Base-by-base conservation (phyloP, 1,139 yeast species). In the Protomyces inouyei region DNA sequence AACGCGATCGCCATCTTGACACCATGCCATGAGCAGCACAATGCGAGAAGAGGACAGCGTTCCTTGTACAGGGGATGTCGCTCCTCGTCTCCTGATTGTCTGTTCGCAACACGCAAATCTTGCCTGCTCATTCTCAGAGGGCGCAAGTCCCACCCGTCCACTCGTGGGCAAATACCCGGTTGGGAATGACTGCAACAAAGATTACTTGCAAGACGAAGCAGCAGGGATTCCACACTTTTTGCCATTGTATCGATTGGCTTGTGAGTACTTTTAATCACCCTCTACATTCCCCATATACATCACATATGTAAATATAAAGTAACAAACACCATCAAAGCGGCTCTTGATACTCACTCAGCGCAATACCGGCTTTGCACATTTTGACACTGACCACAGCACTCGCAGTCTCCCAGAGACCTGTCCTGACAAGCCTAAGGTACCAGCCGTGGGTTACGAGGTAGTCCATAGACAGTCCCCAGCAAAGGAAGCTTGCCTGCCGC, bases 401-500 rank as follows among this genome's bases (percentile, higher is more conserved):
- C 12, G 54, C 63, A 16, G 63, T 52, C 21, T 59, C 63, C 36
- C 40, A 59, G 3, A 51, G 38, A 21, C 54, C 63, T 18, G 57
- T 52, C 45, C 57, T 38, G 43, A 59, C 54, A 4, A 59, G 43
- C 12, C 63, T 57, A 1, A 59, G 53, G 5, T 48, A 40, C 52
- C 53, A 59, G 43, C 52, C 52, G 25, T 59, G 63, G 18, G 54
- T 43, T 16, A 52, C 52, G 18, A 59, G 38, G 16, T 40, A 51
- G 25, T 59, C 63, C 63, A 59, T 59, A 8, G 63, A 59, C 21
- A 55, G 43, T 14, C 45, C 43, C 32, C 46, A 52, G 38, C 63
- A 59, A 56, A 59, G 43, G 63, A 59, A 59, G 16, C 54, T 52
- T 12, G 63, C 63, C 51, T 40, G 53, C 28, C 54, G 53, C n/a